These are phyloP conservation scores for Sanghuangporus baumii DNA, from an alignment of 1,284 basidiomycete genomes.

Conservation along the genomic window DNA sequence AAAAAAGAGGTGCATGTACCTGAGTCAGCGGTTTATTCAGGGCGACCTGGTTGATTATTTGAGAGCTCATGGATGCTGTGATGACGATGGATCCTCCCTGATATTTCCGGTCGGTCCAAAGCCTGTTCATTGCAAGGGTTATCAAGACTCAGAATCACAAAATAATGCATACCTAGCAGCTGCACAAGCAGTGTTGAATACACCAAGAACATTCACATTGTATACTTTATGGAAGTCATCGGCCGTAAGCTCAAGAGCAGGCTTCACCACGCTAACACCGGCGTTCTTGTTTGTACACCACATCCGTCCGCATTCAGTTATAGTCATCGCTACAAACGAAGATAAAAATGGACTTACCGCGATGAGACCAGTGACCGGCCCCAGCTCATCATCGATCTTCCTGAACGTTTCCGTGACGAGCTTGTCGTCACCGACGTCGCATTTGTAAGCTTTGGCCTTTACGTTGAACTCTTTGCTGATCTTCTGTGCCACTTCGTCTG, in stretches of 20 bases:
- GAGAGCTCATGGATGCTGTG: conserved; percentile 44
- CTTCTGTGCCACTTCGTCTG: conserved; percentile 32
- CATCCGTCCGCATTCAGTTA: background rate
- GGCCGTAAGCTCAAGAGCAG: conserved; percentile 37
- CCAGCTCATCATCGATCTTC: conserved; percentile 35
- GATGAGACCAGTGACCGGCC: conserved; percentile 34
- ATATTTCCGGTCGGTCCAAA: conserved; percentile 25
- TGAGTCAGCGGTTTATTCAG: conserved; percentile 32
- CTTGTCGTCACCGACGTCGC: conserved; percentile 34
- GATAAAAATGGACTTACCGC: conserved; percentile 26
- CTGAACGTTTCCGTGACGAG: conserved; percentile 31
- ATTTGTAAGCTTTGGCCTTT: conserved; percentile 36
- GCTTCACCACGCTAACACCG: conserved; percentile 43
- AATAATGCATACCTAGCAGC: conserved; percentile 30
- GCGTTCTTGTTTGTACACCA: conserved; percentile 30
- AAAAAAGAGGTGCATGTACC: conserved; percentile 20
- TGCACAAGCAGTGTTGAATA: conserved; percentile 38
- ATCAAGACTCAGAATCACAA: background rate
- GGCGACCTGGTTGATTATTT: conserved; percentile 40
- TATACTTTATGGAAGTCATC: conserved; percentile 39
- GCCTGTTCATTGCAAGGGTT: conserved; percentile 15
- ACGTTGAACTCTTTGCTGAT: conserved; percentile 32
- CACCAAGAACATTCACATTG: conserved; percentile 35
- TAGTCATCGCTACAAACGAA: background rate
- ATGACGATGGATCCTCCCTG: conserved; percentile 38